phyloP scores from a whole-genome alignment of 2,329 filamentous ascomycete genomes.

The Sarocladium brachiariae region DNA sequence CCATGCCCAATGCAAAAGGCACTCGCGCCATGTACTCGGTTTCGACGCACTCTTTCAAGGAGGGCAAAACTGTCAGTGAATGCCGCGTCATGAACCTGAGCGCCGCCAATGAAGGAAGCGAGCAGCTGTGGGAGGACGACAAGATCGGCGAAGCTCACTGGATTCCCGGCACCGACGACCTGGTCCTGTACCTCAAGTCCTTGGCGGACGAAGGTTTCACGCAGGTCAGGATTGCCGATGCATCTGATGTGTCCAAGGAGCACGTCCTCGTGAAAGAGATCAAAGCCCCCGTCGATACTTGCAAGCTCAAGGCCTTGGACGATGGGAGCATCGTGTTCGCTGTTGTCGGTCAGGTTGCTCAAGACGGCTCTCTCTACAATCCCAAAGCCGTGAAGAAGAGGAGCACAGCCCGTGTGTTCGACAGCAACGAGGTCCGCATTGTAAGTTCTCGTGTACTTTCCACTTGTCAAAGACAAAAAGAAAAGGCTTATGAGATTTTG shows the following conservation, averaged over 20 bases:
- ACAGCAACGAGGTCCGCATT: constrained; percentile 24
- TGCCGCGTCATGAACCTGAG: constrained; percentile 27
- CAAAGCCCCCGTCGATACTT: constrained; percentile 22
- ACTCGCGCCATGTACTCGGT: constrained; percentile 34
- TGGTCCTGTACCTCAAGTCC: constrained; percentile 25
- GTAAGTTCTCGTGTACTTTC: constrained; percentile 19
- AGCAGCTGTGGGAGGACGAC: constrained; percentile 19
- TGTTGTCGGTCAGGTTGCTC: constrained; percentile 25
- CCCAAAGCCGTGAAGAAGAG: constrained; percentile 20
- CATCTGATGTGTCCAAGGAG: constrained; percentile 15
- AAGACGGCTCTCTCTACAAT: constrained; percentile 26
- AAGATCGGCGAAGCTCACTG: constrained; percentile 22
- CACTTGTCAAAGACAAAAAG: too few relatives aligned
- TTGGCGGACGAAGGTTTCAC: constrained; percentile 22
- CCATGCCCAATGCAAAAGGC: constrained; percentile 33
- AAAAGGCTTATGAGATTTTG: too few relatives aligned
- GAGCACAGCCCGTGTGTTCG: constrained; percentile 25
- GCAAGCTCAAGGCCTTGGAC: constrained; percentile 27
- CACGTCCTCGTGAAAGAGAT: constrained; percentile 23
- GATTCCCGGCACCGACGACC: constrained; percentile 26
- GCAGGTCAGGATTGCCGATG: constrained; percentile 23
- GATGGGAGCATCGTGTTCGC: constrained; percentile 29
- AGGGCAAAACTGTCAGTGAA: constrained; percentile 22
- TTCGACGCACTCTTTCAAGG: constrained; percentile 27
- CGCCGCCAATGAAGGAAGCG: constrained; percentile 18